Base-by-base conservation (phyloP, 2,329 filamentous ascomycete genomes). In the Fusarium sp. region DNA sequence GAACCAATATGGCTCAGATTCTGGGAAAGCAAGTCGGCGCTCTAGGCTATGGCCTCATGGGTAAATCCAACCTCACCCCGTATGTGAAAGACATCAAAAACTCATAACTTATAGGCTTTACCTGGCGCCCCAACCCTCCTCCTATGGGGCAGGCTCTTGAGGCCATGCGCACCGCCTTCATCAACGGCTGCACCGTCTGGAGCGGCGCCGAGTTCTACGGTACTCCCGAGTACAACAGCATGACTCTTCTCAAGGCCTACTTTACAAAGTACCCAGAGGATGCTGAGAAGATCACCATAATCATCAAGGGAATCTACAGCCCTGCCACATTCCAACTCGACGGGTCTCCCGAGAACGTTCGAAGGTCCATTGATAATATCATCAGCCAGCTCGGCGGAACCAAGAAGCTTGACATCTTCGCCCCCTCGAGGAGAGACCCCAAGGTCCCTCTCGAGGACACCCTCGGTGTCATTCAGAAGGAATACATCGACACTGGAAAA, bases 131-230 rank as follows among this genome's bases (percentile, higher is more conserved):
- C 31, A 70, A 76, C 17, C 77, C 79, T 2, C 76, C 77, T 11
- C 75, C 84, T 4, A 74, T 84, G 15, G 83, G 87, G 34, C 79
- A 86, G 64, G 80, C 84, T 38, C 83, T 89, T 65, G 84, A 83
- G 43, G 84, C 87, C 13, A 82, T 92, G 78, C 85, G 85, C 69
- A 82, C 85, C 19, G 81, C 88, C 7, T 75, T 89, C 14, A 68
- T 78, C 24, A 75, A 75, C 13, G 81, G 84, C 57, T 79, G 78
- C 72, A 84, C 79, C 64, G 80, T 85, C 57, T 91, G 89, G 88
- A 91, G 90, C 71, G 88, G 82, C 38, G 89, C 84, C 65, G 88
- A 91, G 73, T 85, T 91, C 74, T 92, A 92, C 78, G 90, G 90
- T 39, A 80, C 82, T 0, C 84, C 85, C 2, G 81, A 87, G 21